phyloP scores from a whole-genome alignment of 2,329 filamentous ascomycete species.

The Cordyceps farinosa region DNA sequence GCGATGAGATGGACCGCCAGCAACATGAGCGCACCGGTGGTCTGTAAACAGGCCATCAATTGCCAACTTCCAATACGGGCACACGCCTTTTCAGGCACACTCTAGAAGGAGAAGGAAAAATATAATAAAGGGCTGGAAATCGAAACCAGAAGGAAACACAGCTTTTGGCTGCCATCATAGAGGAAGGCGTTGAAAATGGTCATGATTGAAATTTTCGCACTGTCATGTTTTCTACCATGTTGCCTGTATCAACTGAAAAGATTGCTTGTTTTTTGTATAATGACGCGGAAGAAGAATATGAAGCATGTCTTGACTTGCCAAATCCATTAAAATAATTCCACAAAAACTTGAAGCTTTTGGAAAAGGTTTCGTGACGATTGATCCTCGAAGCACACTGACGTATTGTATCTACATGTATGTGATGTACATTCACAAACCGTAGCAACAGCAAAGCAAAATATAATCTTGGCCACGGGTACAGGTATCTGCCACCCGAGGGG shows the following conservation, averaged over 20 bases:
- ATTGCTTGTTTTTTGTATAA: background rate
- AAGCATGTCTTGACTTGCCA: background rate
- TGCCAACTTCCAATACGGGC: background rate
- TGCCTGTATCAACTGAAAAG: background rate
- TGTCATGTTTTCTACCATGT: background rate
- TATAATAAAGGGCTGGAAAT: background rate
- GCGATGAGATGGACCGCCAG: conserved; percentile 49
- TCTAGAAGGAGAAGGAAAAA: background rate
- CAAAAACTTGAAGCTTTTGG: no score
- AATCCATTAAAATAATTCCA: background rate
- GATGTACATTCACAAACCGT: no score
- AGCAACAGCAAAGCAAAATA: no score
- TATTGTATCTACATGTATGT: no score
- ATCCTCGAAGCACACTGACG: no score
- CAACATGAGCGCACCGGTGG: conserved; percentile 34
- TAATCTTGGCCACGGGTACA: no score
- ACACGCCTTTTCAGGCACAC: background rate
- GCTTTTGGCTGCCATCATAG: background rate
- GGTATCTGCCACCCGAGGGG: no score
- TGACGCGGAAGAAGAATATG: background rate
- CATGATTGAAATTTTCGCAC: conserved; percentile 4
- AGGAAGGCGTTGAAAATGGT: conserved; percentile 8
- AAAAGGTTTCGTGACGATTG: no score
- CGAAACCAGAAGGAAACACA: background rate
- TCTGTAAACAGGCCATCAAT: background rate